Evolutionary conservation across 495 filamentous ascomycete species (phyloP), one percentile per base, ranked within the genome.

Genomic region (Poronia punctata): DNA sequence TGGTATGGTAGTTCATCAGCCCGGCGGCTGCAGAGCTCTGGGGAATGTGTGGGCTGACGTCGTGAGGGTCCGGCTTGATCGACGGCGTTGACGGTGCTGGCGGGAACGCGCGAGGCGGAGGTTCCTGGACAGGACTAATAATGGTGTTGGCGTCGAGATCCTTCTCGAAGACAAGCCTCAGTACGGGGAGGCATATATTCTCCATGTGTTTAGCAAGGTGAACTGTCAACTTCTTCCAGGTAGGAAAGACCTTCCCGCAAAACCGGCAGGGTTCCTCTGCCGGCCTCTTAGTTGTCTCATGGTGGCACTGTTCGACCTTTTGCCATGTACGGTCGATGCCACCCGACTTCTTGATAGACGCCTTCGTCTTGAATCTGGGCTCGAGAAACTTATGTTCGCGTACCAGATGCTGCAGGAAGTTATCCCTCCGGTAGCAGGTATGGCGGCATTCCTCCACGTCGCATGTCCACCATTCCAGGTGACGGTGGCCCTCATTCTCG

Each of bases 151-250:
- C 66, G 16, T 75, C 71, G 17, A 82, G 69, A 19, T 73, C 67
- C 43, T 67, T 73, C 28, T 64, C 59, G 30, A 66, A 68, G n/a
- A 90, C 82, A 5, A 97, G 74, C 37, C 74, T 74, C 33, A 95
- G 63, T 34, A 96, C 76, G 0, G 90, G 90, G 54, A 97, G 74
- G 50, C 84, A 86, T 56, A 97, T 84, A 44, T 85, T 80, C 56
- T 95, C 89, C 88, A 97, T 93, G 65, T 97, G 90, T 50, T 88
- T 88, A n/a, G 88, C 90, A 46, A 95, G 67, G 67, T 95, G 90
- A 20, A 88, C 87, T 2, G 86, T 93, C 38, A 96, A 68, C 68
- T 95, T 93, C 71, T 93, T 95, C 89, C 88, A 95, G 34, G 75
- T 86, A 42, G 71, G 77, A 65, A 84, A 89, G 22, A 76, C 66